phyloP scores from a whole-genome alignment of 1,139 yeast species.

The Yamadazyma blattariae region DNA sequence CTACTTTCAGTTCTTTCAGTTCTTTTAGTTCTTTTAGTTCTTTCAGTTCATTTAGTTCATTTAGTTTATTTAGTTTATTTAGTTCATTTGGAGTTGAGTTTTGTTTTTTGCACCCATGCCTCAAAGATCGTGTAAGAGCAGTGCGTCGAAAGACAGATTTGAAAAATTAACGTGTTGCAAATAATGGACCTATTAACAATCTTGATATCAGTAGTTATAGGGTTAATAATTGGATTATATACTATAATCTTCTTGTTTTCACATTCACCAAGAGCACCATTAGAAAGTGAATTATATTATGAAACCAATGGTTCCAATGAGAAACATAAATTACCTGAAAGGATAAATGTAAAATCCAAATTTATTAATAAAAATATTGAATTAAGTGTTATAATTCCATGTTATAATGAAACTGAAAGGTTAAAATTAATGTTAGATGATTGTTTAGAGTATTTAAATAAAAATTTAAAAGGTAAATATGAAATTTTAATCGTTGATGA shows the following conservation, averaged over 20 bases:
- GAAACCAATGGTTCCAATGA: constrained; percentile 27
- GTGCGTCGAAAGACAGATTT: no score
- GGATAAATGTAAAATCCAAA: constrained; percentile 27
- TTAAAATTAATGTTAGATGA: constrained; percentile 77
- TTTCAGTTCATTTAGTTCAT: background rate
- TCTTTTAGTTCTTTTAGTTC: background rate
- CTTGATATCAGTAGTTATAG: constrained; percentile 1
- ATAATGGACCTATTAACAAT: constrained; percentile 3
- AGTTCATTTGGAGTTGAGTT: no score
- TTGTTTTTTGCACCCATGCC: no score
- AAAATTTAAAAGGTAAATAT: constrained; percentile 37
- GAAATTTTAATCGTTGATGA: constrained; percentile 90
- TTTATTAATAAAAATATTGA: constrained; percentile 34
- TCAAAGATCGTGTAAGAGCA: constrained; percentile 2
- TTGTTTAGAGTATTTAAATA: constrained; percentile 55
- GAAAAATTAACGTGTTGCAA: constrained; percentile 4
- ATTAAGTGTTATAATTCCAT: constrained; percentile 82
- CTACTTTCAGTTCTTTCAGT: no score
- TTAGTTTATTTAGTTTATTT: background rate
- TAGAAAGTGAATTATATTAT: constrained; percentile 50
- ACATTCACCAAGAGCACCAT: constrained; percentile 61
- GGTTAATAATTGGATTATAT: constrained; percentile 24
- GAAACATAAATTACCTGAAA: constrained; percentile 26
- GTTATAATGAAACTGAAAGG: constrained; percentile 81
- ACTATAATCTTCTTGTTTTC: constrained; percentile 47